phyloP scores from a whole-genome alignment of 306 rosid species.

The Vigna nakashimae region DNA sequence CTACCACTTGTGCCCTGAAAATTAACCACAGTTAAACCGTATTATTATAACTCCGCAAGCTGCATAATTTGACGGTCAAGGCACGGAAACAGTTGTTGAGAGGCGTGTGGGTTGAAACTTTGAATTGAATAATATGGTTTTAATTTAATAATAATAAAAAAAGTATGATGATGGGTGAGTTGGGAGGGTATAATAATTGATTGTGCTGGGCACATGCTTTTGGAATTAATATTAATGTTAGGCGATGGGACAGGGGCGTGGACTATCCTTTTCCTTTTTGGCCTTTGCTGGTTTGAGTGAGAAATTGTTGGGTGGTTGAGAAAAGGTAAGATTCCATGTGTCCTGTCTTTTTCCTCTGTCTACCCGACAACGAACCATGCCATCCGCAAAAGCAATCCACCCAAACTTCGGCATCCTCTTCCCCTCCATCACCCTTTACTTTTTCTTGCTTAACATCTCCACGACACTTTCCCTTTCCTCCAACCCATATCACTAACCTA shows the following conservation, averaged over 20 bases:
- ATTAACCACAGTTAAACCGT: neutral
- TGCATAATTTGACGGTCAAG: neutral
- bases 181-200: neutral
- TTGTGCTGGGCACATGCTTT: conserved; percentile 28
- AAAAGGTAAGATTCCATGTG: conserved; percentile 67
- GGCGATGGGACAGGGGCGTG: conserved; percentile 30
- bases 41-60: neutral
- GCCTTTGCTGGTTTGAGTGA: conserved; percentile 6
- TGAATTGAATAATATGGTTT: neutral
- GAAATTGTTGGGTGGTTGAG: conserved; percentile 49
- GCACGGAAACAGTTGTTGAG: conserved; percentile 1
- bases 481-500: neutral
- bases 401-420: neutral
- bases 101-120: neutral
- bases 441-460: conserved; percentile 10
- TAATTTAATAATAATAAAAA: too few relatives aligned
- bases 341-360: conserved; percentile 63
- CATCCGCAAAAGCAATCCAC: conserved; percentile 42
- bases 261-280: conserved; percentile 32
- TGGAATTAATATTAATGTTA: neutral
- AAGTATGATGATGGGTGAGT: neutral
- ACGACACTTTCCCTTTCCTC: conserved; percentile 1
- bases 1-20: conserved; percentile 80
- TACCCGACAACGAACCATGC: conserved; percentile 65
- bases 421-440: neutral